phyloP scores from a whole-genome alignment of 441 rosid genomes.

The Arabidopsis hybrid region DNA sequence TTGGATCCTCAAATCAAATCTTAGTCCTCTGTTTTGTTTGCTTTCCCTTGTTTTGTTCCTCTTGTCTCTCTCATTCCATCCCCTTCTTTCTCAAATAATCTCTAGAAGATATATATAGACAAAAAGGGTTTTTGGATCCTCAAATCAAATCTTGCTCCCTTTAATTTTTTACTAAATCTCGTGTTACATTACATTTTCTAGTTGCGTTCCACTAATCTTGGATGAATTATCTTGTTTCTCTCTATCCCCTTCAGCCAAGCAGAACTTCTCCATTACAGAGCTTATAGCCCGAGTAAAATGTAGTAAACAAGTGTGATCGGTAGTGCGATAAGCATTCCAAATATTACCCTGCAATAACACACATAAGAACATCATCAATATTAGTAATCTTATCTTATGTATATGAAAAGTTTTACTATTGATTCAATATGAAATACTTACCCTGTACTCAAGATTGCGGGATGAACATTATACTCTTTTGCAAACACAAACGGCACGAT shows the following conservation, averaged over 20 bases:
- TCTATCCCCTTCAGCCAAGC: slow-evolving; percentile 24
- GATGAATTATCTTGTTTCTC: slow-evolving; percentile 17
- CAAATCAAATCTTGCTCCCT: slow-evolving; percentile 29
- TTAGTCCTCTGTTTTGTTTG: slow-evolving; percentile 19
- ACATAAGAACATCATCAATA: not conserved
- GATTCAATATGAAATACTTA: slow-evolving; percentile 38
- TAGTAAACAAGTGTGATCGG: slow-evolving; percentile 84
- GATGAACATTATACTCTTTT: slow-evolving; percentile 73
- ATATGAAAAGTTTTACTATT: not conserved
- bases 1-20: slow-evolving; percentile 12
- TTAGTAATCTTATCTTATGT: slow-evolving; percentile 7
- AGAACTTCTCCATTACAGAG: not conserved
- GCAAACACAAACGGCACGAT: slow-evolving; percentile 76
- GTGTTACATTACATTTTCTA: slow-evolving; percentile 31
- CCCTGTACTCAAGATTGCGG: slow-evolving; percentile 70
- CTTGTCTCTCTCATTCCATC: slow-evolving; percentile 17
- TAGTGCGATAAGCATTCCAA: slow-evolving; percentile 85
- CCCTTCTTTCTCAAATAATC: slow-evolving; percentile 8
- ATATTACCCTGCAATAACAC: slow-evolving; percentile 69
- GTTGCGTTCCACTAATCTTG: slow-evolving; percentile 23
- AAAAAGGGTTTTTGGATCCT: slow-evolving; percentile 18
- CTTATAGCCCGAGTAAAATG: slow-evolving; percentile 71
- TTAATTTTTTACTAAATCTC: slow-evolving; percentile 8
- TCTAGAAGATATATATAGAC: slow-evolving; percentile 7
- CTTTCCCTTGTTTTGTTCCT: slow-evolving; percentile 17